Evolutionary conservation across 1,284 basidiomycete species (phyloP), one percentile per base, ranked within the genome.

Genomic region (Polyporus tsugae): DNA sequence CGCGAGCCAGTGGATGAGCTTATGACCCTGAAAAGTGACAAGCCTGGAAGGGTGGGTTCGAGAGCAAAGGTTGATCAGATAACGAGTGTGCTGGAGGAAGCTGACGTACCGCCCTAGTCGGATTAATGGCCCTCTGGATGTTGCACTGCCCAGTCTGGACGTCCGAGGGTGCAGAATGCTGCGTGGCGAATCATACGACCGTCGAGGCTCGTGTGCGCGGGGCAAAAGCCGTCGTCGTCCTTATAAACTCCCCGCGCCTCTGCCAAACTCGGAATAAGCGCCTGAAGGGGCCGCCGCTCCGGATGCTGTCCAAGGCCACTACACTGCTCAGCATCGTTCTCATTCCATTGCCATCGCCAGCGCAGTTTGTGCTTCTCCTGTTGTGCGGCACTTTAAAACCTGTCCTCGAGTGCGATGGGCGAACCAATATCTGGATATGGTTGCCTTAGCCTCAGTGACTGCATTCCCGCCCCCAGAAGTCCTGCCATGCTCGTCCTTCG

Each of bases 41-140:
- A 55, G 52, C 29, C 52, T 55, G 52, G 29, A 29, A 22, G 57
- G 36, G 38, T 22, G 35, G 35, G 17, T 36, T 11, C 39, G 63
- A 46, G 55, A 10, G 58, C n/a, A 11, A 59, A 52, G 63, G 57
- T 59, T 57, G 57, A 68, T 68, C 67, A 65, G 67, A 68, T 65
- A 68, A 68, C 33, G 41, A 19, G 60, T 13, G 61, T 22, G 52
- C 46, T 55, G 52, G 33, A 55, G 33, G 52, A 17, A 33, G 29
- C 25, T 17, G 29, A 22, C 52, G 29, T 55, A 55, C 29, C 4
- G 22, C 5, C 6, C 46, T 49, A 33, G 29, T 55, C 25, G 52
- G 52, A 55, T 55, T 5, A 33, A 33, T 13, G 13, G 15, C 52
- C 13, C 29, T 55, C 52, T 55, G 52, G 25, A 35, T 55, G 49